phyloP scores from a whole-genome alignment of 371 early-diverging fungal species.

The Dentiscutata heterogama region DNA sequence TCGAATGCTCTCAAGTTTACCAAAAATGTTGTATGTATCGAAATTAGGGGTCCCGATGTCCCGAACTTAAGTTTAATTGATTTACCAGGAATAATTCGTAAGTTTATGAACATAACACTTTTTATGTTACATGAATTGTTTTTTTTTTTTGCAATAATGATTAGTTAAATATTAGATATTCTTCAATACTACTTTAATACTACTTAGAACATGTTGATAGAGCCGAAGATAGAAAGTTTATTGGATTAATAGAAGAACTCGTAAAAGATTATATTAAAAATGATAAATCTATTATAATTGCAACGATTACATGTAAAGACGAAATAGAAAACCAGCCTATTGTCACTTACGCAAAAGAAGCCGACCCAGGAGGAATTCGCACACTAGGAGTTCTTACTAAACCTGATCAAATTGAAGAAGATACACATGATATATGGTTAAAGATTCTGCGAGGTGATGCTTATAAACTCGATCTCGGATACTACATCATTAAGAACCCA shows the following conservation, averaged over 20 bases:
- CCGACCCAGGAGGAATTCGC: constrained; percentile 57
- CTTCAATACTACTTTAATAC: constrained; percentile 46
- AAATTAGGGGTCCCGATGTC: too few relatives aligned
- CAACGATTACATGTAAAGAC: constrained; percentile 62
- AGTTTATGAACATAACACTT: neutral
- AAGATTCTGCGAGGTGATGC: neutral
- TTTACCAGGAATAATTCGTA: too few relatives aligned
- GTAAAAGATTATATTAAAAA: constrained; percentile 53
- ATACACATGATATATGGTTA: constrained; percentile 56
- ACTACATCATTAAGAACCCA: too few relatives aligned
- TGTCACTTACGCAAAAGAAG: constrained; percentile 55
- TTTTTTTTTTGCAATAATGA: neutral
- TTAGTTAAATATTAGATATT: too few relatives aligned
- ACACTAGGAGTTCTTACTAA: constrained; percentile 66
- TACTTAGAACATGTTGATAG: constrained; percentile 48
- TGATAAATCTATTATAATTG: constrained; percentile 57
- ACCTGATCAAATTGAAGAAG: constrained; percentile 61
- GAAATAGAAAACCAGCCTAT: constrained; percentile 63
- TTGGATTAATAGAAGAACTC: constrained; percentile 56
- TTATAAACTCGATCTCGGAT: too few relatives aligned
- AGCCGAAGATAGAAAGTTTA: constrained; percentile 51
- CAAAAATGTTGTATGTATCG: too few relatives aligned
- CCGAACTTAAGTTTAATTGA: too few relatives aligned
- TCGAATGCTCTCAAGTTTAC: constrained; percentile 40
- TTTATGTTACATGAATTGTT: neutral